Evolutionary conservation across 805 yeast species (phyloP), one percentile per base, ranked within the genome.

Genomic region (Yarrowia sp.): DNA sequence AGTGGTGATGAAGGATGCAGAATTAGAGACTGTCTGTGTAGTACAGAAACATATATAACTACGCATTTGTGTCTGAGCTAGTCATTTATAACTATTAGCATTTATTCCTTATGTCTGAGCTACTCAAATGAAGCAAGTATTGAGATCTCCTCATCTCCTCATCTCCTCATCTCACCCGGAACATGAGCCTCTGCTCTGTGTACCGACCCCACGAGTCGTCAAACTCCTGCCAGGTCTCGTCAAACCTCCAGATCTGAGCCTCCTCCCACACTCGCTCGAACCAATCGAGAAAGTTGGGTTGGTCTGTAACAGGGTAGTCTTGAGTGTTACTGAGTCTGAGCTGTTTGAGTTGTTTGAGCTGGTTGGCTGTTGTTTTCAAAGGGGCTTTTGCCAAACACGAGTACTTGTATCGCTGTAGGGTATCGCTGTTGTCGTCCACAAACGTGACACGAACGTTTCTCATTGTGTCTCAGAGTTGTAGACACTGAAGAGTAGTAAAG

Each of bases 51-150:
- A 7, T 5, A 24, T 4, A 24, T 2, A 24, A 24, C 30, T n/a
- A 24, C 6, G 30, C 7, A 24, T 7, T 2, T 24, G 3, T 24
- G 30, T 24, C 30, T 24, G 30, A 0, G 30, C 6, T 24, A 7
- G 5, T 24, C 5, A 24, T 5, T 0, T 24, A 24, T 7, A 24
- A 7, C 3, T 5, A 24, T 7, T 7, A 24, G 30, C 30, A 24
- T 24, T 1, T 2, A 24, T 24, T 24, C 2, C 3, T 24, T 24
- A 24, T 24, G 30, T 24, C 30, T 24, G 30, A 24, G 30, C 30
- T 46, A 46, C 34, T 46, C 50, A 46, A 44, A 46, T 46, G 50
- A 24, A 46, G 50, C 46, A 24, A 43, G 30, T n/a, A 24, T 24
- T 2, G 30, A 24, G 30, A 24, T 2, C 46, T 2, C 9, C n/a